Percentiles rank a stretch among this genome's conserved stretches.
phyloP scores from a whole-genome alignment of 2,329 filamentous ascomycete species.

The Nemania sp. region DNA sequence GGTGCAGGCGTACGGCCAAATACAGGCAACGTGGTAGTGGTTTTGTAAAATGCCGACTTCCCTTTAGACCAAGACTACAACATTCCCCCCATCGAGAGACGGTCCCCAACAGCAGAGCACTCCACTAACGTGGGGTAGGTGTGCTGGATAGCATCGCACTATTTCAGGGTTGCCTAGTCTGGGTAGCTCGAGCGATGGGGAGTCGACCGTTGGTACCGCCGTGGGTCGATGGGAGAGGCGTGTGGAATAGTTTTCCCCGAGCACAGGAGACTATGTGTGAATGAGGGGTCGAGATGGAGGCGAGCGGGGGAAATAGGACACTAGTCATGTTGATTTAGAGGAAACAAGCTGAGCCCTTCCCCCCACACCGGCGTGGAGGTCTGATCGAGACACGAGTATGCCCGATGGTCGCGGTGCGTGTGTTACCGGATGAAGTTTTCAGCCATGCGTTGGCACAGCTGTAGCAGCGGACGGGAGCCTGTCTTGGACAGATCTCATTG shows the following conservation, averaged over 20 bases:
- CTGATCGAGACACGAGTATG: background rate
- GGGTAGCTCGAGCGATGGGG: background rate
- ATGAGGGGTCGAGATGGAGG: slow-evolving; percentile 21
- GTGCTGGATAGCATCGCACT: background rate
- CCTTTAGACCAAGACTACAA: background rate
- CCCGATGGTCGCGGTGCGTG: slow-evolving; percentile 10
- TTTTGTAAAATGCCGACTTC: too few relatives aligned
- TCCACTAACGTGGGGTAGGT: slow-evolving; percentile 26
- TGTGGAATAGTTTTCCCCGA: slow-evolving; percentile 9
- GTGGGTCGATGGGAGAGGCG: too few relatives aligned
- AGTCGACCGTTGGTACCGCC: background rate
- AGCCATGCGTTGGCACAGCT: background rate
- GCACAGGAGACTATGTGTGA: background rate
- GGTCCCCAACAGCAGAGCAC: slow-evolving; percentile 2
- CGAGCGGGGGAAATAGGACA: slow-evolving; percentile 16
- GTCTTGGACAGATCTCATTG: slow-evolving; percentile 7
- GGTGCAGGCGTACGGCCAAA: background rate
- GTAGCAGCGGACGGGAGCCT: background rate
- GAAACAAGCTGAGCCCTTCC: slow-evolving; percentile 5
- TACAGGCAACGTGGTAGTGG: too few relatives aligned
- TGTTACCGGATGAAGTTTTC: slow-evolving; percentile 12
- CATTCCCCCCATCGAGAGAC: slow-evolving; percentile 6
- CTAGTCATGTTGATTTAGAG: background rate
- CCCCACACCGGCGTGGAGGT: slow-evolving; percentile 3
- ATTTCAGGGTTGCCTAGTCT: background rate